Percentiles rank a stretch among this genome's conserved stretches.
phyloP scores from a whole-genome alignment of 192 early-diverging fungal species.

The Entomortierella parvispora region DNA sequence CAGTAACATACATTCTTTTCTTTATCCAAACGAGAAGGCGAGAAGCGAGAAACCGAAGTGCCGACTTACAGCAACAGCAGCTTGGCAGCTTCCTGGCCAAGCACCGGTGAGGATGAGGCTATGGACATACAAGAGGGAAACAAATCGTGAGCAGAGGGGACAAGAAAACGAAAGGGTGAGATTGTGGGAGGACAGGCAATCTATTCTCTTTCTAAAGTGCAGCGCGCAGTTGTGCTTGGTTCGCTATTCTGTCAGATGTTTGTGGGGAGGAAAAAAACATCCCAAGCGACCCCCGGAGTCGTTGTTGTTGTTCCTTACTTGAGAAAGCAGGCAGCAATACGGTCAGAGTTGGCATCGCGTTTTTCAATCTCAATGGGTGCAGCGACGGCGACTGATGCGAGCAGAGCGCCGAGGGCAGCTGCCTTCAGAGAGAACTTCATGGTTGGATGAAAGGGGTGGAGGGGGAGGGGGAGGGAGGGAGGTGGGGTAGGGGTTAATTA shows the following conservation, averaged over 20 bases:
- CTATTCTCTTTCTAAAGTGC: too few relatives aligned
- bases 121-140: not conserved
- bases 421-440: slow-evolving; percentile 33
- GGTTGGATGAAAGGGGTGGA: not conserved
- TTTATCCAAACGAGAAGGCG: too few relatives aligned
- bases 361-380: slow-evolving; percentile 27
- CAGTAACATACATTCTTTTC: not conserved
- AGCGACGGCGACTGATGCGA: slow-evolving; percentile 1
- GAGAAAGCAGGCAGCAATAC: slow-evolving; percentile 16
- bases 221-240: too few relatives aligned
- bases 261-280: too few relatives aligned
- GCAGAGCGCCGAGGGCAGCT: slow-evolving; percentile 6
- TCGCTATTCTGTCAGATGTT: too few relatives aligned
- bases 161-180: not conserved
- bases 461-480: not conserved
- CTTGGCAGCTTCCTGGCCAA: slow-evolving; percentile 20
- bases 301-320: not conserved
- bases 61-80: slow-evolving; percentile 15
- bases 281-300: too few relatives aligned
- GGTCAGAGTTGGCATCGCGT: slow-evolving; percentile 22
- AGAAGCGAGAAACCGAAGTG: not conserved
- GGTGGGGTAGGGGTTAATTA: not conserved
- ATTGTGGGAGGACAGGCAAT: not conserved
- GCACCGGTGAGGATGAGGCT: slow-evolving; percentile 19
- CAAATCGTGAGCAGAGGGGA: not conserved